Conservation (phyloP, 768 basidiomycete species). For the Antrodiella citrinella region DNA sequence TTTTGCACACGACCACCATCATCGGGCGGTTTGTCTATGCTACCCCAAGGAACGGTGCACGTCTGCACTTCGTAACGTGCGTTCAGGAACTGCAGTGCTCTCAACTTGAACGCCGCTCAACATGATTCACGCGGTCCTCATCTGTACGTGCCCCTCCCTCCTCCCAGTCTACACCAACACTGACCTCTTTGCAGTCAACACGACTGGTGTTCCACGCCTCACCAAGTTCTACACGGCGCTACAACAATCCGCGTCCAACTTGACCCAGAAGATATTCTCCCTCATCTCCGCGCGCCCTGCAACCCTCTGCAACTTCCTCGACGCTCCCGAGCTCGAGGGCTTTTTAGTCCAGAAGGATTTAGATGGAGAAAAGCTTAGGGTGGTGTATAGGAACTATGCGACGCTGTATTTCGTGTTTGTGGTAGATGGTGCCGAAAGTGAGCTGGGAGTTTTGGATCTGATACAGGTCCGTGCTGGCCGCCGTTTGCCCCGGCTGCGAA, state of each 20-base stretch:
- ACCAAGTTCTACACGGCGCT: conserved; percentile 87
- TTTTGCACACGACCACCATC: too few species aligned
- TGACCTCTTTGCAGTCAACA: conserved; percentile 64
- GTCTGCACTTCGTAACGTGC: too few species aligned
- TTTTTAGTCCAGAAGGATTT: conserved; percentile 50
- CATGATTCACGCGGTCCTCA: conserved; percentile 84
- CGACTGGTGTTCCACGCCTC: conserved; percentile 76
- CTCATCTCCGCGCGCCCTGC: conserved; percentile 77
- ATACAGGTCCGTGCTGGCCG: conserved; percentile 71
- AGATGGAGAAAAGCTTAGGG: conserved; percentile 59
- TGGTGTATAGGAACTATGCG: conserved; percentile 93
- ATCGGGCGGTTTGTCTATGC: too few species aligned
- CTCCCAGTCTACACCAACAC: conserved; percentile 5
- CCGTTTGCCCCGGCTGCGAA: neutral
- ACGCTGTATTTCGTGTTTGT: conserved; percentile 97
- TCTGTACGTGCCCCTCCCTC: conserved; percentile 49
- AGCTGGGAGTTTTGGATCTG: conserved; percentile 90
- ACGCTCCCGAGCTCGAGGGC: conserved; percentile 79
- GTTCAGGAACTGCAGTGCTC: too few species aligned
- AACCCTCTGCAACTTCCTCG: conserved; percentile 91
- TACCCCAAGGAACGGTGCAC: too few species aligned
- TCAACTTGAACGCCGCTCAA: neutral
- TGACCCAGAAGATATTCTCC: conserved; percentile 86
- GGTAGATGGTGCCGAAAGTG: conserved; percentile 93
- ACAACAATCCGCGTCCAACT: conserved; percentile 54